A percentile compares a stretch with the other conserved stretches of the same genome.
phyloP scores from a whole-genome alignment of 768 basidiomycete genomes.

The Suillus tomentosus region DNA sequence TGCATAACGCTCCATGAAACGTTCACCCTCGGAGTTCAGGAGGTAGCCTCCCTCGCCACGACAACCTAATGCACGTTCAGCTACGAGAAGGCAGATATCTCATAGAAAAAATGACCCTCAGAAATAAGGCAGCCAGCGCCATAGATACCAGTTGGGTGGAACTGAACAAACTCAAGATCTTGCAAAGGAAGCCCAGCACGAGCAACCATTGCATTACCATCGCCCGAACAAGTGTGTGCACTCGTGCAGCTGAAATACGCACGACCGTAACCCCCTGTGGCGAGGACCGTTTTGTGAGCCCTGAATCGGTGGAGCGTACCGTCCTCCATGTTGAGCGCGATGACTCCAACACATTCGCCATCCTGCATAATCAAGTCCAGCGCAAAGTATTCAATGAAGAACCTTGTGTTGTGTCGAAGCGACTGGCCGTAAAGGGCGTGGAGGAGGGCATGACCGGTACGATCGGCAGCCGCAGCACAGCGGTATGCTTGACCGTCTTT shows the following conservation, averaged over 20 bases:
- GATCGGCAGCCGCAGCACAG: constrained; percentile 97
- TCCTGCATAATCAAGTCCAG: constrained; percentile 98
- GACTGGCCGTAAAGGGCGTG: constrained; percentile 99
- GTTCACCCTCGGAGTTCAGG: constrained; percentile 96
- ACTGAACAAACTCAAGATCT: constrained; percentile 99
- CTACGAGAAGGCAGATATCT: constrained; percentile 9
- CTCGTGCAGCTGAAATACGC: constrained; percentile 98
- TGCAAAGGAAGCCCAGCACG: constrained; percentile 96
- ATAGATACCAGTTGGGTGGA: constrained; percentile 99
- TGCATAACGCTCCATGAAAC: constrained; percentile 99
- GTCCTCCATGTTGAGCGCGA: constrained; percentile 99
- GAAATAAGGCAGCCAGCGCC: constrained; percentile 99
- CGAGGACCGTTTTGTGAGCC: constrained; percentile 96
- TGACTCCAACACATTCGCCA: constrained; percentile 98
- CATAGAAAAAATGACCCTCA: constrained; percentile 62
- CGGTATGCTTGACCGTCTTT: constrained; percentile 99
- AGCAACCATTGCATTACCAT: constrained; percentile 98
- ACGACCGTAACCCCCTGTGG: constrained; percentile 97
- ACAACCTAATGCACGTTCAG: constrained; percentile 59
- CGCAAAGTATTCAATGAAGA: constrained; percentile 99
- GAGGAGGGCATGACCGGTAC: constrained; percentile 96
- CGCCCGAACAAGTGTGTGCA: constrained; percentile 98
- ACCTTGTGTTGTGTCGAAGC: constrained; percentile 97
- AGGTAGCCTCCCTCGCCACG: constrained; percentile 99
- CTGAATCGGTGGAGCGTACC: constrained; percentile 99